Evolutionary conservation across 257 asterid species (phyloP), one percentile per base, ranked within the genome.

Genomic region (Nicotiana paniculata): DNA sequence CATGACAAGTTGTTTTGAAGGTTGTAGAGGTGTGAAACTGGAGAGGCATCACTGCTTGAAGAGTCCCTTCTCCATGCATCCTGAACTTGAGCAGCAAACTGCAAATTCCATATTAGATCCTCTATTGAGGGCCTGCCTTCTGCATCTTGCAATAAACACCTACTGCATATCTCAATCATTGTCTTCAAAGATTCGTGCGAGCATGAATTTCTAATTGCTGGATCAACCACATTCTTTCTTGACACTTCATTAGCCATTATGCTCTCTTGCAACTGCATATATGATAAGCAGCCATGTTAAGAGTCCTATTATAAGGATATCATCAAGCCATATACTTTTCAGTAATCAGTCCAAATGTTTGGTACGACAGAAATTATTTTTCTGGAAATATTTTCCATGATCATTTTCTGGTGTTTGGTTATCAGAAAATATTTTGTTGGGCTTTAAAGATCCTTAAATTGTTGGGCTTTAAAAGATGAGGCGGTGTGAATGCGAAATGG

Each of bases 61-160:
- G 80, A 77, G 18, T 88, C 93, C 21, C 37, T 74, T 74, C 24
- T 74, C 79, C 43, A 74, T 74, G 79, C 7, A 64, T 90, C 97
- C 83, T 93, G 97, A 63, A 93, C 97, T 86, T 95, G 99, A 79
- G 97, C 93, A 82, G 99, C 98, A 89, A 91, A 95, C 85, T 91
- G 99, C 93, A 95, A 76, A 84, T 95, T 91, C 99, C 99, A 95
- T 30, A 93, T 89, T 18, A 93, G 86, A 43, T 95, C 99, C 85
- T 95, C 99, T n/a, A 93, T 84, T 10, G 99, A 92, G 15, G 99
- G 98, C 66, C 97, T 88, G 30, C 92, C 98, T 6, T 79, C 85
- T 58, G 95, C 89, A 84, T 93, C 92, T 53, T 88, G 80, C 6
- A 79, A 32, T 84, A 95, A 90, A 86, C 99, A 93, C 84, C 98